phyloP scores from a whole-genome alignment of 169 alveolate species.

The Babesia gibsoni region DNA sequence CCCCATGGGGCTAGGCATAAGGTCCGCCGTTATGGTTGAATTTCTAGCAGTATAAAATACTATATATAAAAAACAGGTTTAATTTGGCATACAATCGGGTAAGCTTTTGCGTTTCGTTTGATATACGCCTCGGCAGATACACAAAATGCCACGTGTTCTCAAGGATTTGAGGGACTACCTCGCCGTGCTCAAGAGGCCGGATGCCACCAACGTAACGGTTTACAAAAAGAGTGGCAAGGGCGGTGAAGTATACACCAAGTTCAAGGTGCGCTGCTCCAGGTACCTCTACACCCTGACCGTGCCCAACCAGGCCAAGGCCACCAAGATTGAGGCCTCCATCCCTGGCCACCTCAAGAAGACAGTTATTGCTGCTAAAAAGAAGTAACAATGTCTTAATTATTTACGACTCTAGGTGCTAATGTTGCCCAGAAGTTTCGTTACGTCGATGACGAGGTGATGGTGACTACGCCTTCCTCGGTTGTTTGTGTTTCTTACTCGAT shows the following conservation, averaged over 20 bases:
- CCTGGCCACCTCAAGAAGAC: constrained; percentile 59
- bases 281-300: constrained; percentile 91
- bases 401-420: no score
- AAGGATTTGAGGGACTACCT: constrained; percentile 80
- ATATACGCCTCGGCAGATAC: background rate
- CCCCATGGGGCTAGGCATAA: constrained; percentile 14
- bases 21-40: background rate
- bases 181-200: constrained; percentile 78
- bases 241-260: constrained; percentile 84
- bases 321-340: constrained; percentile 81
- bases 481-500: no score
- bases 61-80: background rate
- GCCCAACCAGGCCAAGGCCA: constrained; percentile 91
- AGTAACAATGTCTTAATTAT: constrained; percentile 1
- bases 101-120: background rate
- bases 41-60: background rate
- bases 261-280: constrained; percentile 91
- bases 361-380: constrained; percentile 52
- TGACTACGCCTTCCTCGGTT: no score
- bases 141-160: constrained; percentile 78
- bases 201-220: constrained; percentile 82
- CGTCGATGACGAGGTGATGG: no score
- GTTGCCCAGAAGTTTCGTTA: no score
- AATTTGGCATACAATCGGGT: background rate
- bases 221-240: constrained; percentile 79